Evolutionary conservation across 1,284 basidiomycete species (phyloP).

Genomic region (Tetrapyrgos nigripes): DNA sequence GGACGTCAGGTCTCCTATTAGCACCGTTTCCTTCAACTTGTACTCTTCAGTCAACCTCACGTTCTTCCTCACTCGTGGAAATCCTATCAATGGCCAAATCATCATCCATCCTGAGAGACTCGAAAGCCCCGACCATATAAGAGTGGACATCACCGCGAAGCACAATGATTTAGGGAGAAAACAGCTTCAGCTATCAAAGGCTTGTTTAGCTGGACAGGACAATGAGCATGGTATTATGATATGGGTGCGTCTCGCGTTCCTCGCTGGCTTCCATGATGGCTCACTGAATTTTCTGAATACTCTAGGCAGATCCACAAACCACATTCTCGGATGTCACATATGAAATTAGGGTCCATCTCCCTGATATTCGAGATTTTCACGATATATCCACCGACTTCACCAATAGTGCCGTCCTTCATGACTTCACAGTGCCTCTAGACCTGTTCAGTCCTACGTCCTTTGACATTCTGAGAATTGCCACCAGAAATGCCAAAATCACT

Average conservation of each 20-base stretch:
- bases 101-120: neutral
- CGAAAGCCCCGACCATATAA: neutral
- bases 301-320: neutral
- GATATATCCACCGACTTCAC: conserved; percentile 2
- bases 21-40: neutral
- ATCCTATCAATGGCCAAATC: neutral
- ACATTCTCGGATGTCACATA: neutral
- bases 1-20: too few relatives aligned
- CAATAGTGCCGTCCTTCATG: neutral
- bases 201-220: neutral
- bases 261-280: neutral
- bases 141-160: neutral
- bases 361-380: neutral
- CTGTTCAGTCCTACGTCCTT: neutral
- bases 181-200: neutral
- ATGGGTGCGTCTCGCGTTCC: conserved; percentile 2
- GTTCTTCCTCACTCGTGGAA: conserved; percentile 3
- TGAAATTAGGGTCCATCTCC: neutral
- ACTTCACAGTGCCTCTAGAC: neutral
- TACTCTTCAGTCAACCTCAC: neutral
- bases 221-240: conserved; percentile 2
- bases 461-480: neutral
- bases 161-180: neutral
- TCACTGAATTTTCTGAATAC: neutral
- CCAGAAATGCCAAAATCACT: neutral